Evolutionary conservation across 495 filamentous ascomycete species (phyloP), one percentile per base, ranked within the genome.

Genomic region (Zalerion maritima): DNA sequence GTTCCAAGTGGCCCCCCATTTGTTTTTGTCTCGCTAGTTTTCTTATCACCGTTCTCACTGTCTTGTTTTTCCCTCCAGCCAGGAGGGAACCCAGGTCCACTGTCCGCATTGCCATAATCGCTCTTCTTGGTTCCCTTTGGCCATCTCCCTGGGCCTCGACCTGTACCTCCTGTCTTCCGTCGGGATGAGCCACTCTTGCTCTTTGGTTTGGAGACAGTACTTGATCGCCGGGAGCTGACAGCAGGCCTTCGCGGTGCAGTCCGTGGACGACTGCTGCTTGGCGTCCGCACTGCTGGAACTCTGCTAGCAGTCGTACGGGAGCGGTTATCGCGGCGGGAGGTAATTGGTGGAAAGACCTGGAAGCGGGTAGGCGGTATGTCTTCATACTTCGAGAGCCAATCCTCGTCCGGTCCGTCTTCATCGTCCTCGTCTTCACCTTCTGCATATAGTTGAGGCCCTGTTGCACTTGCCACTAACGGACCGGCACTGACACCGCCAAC

Each of bases 281-380:
- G 43, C 36, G 14, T n/a, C n/a, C n/a, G n/a, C n/a, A n/a, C n/a
- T n/a, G 40, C 36, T 2, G 53, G 42, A 0, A 55, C 46, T 10
- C 58, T 48, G 2, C 43, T 18, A 10, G 58, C 31, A 8, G 31
- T 33, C n/a, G 45, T 40, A n/a, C 49, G 37, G 4, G 38, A 38
- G 9, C 48, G 38, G 21, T 50, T 50, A 15, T 27, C 26, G 13
- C 52, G 31, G 14, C 54, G 32, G 14, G 46, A 49, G 14, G 71
- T 77, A n/a, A 84, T 58, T 2, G 79, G 78, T 21, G 85, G 85
- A 43, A 78, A 87, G 26, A 92, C 71, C 42, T 91, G 79, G 50
- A 89, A 94, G 34, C 84, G 67, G 18, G 67, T 75, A 1, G 79
- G 66, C 0, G 84, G 81, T 27, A 94, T 84, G 21, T 60, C 55